Evolutionary conservation across 176 grass and related monocot species (phyloP).

Genomic region (Puya raimondii): DNA sequence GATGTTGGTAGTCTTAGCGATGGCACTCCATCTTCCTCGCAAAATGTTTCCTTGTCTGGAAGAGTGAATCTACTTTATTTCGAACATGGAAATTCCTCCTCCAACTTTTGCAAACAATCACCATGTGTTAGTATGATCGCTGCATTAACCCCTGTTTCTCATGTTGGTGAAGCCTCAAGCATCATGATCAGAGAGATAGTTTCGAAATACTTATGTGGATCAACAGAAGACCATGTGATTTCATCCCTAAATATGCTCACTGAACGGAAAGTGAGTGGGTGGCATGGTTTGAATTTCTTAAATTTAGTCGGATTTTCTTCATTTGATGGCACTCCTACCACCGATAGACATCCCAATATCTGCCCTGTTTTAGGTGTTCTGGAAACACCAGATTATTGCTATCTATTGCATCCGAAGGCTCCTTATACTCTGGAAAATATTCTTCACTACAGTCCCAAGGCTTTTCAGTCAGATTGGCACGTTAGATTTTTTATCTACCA

Average conservation of each 20-base stretch:
- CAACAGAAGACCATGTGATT: slow-evolving; percentile 57
- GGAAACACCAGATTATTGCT: slow-evolving; percentile 41
- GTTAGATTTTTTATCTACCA: slow-evolving; percentile 80
- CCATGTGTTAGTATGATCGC: slow-evolving; percentile 27
- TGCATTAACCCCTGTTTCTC: slow-evolving; percentile 46
- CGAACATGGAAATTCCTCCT: slow-evolving; percentile 24
- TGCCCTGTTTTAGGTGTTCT: slow-evolving; percentile 64
- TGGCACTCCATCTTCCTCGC: slow-evolving; percentile 18
- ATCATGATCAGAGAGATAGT: slow-evolving; percentile 48
- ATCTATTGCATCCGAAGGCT: slow-evolving; percentile 58
- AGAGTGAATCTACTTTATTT: slow-evolving; percentile 17
- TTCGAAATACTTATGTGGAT: slow-evolving; percentile 36
- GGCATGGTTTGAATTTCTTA: slow-evolving; percentile 53
- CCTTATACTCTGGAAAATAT: slow-evolving; percentile 76
- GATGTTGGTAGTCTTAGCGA: neutral
- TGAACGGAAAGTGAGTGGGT: slow-evolving; percentile 49
- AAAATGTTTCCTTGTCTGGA: slow-evolving; percentile 20
- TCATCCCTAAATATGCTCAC: slow-evolving; percentile 55
- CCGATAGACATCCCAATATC: slow-evolving; percentile 70
- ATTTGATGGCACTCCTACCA: slow-evolving; percentile 42
- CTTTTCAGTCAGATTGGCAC: slow-evolving; percentile 71
- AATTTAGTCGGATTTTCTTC: slow-evolving; percentile 65
- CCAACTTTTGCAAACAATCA: slow-evolving; percentile 22
- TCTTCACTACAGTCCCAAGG: slow-evolving; percentile 65
- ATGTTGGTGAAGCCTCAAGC: slow-evolving; percentile 40